Percentiles rank a stretch among this genome's conserved stretches.
phyloP scores from a whole-genome alignment of 176 grass and related monocot species.

The Metroxylon sagu region DNA sequence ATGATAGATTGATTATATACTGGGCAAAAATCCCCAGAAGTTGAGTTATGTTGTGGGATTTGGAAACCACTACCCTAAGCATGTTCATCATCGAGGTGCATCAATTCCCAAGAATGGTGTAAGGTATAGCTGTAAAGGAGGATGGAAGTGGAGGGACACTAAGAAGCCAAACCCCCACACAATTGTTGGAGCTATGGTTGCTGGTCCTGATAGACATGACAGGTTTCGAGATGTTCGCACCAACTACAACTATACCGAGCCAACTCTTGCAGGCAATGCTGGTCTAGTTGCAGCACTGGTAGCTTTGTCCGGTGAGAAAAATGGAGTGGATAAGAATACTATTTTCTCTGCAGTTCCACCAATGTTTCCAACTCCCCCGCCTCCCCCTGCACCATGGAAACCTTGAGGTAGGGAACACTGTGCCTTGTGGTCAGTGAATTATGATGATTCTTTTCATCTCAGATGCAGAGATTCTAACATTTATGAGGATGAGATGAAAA shows the following conservation, averaged over 20 bases:
- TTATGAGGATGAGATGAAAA: too few relatives aligned
- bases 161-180: constrained; percentile 14
- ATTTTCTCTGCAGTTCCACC: constrained; percentile 10
- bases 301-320: not conserved
- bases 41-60: constrained; percentile 12
- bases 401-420: not conserved
- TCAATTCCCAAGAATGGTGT: constrained; percentile 13
- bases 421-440: too few relatives aligned
- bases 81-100: constrained; percentile 12
- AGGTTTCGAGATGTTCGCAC: constrained; percentile 6
- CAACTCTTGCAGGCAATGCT: constrained; percentile 12
- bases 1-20: constrained; percentile 10
- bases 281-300: constrained; percentile 11
- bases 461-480: too few relatives aligned
- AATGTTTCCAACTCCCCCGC: constrained; percentile 7
- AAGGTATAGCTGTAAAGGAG: constrained; percentile 11
- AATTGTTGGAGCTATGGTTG: constrained; percentile 1
- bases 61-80: constrained; percentile 5
- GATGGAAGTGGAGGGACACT: constrained; percentile 17
- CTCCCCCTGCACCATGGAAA: constrained; percentile 4
- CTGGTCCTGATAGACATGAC: constrained; percentile 7
- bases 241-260: constrained; percentile 10
- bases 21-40: constrained; percentile 8
- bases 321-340: constrained; percentile 11
- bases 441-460: too few relatives aligned